These are phyloP conservation scores for Zymoseptoria tritici DNA, from an alignment of 2,329 filamentous ascomycete genomes.

Conservation along the genomic window DNA sequence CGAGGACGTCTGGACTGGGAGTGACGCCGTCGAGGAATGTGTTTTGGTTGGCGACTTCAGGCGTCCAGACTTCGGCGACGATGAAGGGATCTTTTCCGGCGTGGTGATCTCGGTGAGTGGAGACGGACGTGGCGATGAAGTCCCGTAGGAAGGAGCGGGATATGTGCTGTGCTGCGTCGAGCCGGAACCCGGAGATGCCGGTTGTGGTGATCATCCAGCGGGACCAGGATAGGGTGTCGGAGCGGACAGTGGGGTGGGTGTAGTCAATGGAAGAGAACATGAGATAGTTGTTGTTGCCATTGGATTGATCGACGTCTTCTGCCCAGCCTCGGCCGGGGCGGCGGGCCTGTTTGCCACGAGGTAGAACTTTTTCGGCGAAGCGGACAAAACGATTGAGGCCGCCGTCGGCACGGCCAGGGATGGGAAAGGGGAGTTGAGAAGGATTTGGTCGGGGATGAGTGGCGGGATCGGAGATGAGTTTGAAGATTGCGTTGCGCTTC, in stretches of 20 bases:
- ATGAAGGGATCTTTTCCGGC: conserved; percentile 50
- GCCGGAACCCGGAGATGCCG: conserved; percentile 57
- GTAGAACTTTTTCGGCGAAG: conserved; percentile 15
- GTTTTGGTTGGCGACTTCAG: conserved; percentile 48
- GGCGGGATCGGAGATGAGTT: conserved; percentile 45
- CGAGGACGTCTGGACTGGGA: conserved; percentile 40
- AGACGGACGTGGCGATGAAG: conserved; percentile 54
- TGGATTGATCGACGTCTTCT: conserved; percentile 52
- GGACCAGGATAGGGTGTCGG: conserved; percentile 60
- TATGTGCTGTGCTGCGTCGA: conserved; percentile 69
- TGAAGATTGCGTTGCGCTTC: conserved; percentile 56
- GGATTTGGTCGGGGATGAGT: conserved; percentile 22
- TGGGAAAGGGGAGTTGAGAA: conserved; percentile 13
- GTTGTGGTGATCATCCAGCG: conserved; percentile 58
- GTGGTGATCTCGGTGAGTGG: conserved; percentile 28
- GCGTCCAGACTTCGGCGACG: conserved; percentile 64
- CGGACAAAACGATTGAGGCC: conserved; percentile 19
- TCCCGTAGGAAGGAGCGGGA: conserved; percentile 57
- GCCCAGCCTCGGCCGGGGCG: conserved; percentile 55
- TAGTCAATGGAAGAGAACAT: conserved; percentile 69
- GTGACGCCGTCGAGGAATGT: conserved; percentile 41
- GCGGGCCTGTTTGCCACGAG: not conserved
- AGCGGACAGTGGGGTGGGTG: conserved; percentile 53
- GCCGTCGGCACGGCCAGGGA: conserved; percentile 6
- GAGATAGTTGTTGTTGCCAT: conserved; percentile 61